phyloP scores from a whole-genome alignment of 192 early-diverging fungal genomes.

The Ramicandelaber brevisporus region DNA sequence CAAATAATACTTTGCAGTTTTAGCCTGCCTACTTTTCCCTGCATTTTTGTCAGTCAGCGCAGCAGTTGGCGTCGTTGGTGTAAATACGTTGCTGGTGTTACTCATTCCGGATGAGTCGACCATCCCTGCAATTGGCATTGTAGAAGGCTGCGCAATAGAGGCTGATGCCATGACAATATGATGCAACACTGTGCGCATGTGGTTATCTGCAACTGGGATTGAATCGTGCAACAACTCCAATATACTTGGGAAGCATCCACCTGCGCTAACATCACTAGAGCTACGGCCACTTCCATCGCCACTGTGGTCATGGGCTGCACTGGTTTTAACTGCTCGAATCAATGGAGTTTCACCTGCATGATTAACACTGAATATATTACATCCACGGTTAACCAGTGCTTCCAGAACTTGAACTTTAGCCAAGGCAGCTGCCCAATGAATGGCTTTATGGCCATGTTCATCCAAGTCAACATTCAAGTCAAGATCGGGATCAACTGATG shows the following conservation, averaged over 20 bases:
- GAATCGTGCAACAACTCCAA: conserved; percentile 48
- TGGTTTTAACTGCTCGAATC: conserved; percentile 64
- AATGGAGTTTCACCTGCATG: conserved; percentile 67
- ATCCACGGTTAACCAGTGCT: conserved; percentile 47
- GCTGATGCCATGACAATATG: conserved; percentile 64
- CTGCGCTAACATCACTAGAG: too few relatives aligned
- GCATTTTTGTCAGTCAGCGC: too few relatives aligned
- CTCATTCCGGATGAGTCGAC: too few relatives aligned
- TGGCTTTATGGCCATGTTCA: conserved; percentile 76
- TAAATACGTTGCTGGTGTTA: too few relatives aligned
- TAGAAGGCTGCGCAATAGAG: too few relatives aligned
- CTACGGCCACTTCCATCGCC: too few relatives aligned
- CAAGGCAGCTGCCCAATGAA: conserved; percentile 92
- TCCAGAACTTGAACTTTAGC: conserved; percentile 47
- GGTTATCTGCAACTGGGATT: conserved; percentile 48
- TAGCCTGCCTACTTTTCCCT: conserved; percentile 34
- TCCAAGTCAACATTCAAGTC: conserved; percentile 67
- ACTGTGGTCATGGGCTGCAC: conserved; percentile 65
- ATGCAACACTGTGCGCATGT: conserved; percentile 70
- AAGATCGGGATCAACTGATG: conserved; percentile 4
- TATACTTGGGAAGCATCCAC: conserved; percentile 45
- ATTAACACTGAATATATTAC: conserved; percentile 42
- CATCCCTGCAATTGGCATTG: too few relatives aligned
- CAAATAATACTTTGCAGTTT: conserved; percentile 68
- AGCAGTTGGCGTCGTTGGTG: too few relatives aligned